A percentile compares a stretch with the other conserved stretches of the same genome.
Evolutionary conservation across 2,329 filamentous ascomycete species (phyloP).

Genomic region (Penicillium sp.): DNA sequence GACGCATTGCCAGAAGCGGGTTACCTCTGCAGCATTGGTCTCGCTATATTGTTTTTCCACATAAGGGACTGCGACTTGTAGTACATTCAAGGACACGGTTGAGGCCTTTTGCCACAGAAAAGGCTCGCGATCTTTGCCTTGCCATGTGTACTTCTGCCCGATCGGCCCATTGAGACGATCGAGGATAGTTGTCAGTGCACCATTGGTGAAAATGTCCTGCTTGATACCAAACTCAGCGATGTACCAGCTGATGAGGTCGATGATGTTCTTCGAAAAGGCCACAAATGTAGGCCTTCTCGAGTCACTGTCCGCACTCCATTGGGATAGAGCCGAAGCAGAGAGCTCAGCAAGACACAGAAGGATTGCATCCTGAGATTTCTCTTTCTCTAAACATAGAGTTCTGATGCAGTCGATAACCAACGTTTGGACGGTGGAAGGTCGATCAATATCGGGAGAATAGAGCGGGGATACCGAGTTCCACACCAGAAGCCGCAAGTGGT

Average conservation of each 20-base stretch:
- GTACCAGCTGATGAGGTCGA: constrained; percentile 62
- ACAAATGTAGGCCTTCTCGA: constrained; percentile 73
- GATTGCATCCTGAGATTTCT: constrained; percentile 37
- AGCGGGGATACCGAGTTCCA: constrained; percentile 61
- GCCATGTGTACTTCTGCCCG: constrained; percentile 76
- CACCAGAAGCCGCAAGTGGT: constrained; percentile 69
- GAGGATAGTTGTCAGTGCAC: constrained; percentile 65
- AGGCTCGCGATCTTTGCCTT: constrained; percentile 66
- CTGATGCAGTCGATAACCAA: constrained; percentile 37
- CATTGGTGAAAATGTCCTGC: constrained; percentile 67
- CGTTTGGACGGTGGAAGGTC: constrained; percentile 37
- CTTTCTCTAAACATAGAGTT: constrained; percentile 38
- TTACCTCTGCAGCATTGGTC: constrained; percentile 40
- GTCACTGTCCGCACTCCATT: constrained; percentile 38
- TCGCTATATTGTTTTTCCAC: constrained; percentile 48
- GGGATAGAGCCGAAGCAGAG: constrained; percentile 57
- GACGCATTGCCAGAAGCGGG: constrained; percentile 69
- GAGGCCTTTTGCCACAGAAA: constrained; percentile 82
- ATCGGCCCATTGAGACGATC: constrained; percentile 70
- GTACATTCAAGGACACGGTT: constrained; percentile 65
- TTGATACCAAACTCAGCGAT: constrained; percentile 48
- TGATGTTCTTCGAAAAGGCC: constrained; percentile 80
- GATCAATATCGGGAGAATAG: constrained; percentile 42
- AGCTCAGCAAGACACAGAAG: constrained; percentile 63
- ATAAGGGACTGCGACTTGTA: constrained; percentile 65